Evolutionary conservation across 2,329 filamentous ascomycete species (phyloP).

Genomic region (Diaporthe capsici): DNA sequence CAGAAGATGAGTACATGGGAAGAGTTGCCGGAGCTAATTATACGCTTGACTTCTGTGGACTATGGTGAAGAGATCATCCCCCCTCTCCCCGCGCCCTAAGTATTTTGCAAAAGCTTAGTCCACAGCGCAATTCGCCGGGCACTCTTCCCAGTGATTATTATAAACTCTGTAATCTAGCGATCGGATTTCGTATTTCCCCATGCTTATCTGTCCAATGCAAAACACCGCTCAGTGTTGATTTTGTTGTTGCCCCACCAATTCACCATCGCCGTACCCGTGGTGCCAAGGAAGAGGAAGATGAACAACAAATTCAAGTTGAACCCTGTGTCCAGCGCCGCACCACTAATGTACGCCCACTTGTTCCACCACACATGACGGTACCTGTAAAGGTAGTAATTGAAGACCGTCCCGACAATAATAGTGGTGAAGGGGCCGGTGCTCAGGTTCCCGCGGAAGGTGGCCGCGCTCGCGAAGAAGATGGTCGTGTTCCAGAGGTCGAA

Average conservation of each 20-base stretch:
- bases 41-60: background rate
- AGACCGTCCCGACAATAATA: constrained; percentile 42
- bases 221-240: constrained; percentile 42
- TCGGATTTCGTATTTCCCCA: too few relatives aligned
- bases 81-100: background rate
- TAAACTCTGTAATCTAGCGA: background rate
- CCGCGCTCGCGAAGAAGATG: constrained; percentile 44
- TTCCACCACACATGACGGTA: constrained; percentile 43
- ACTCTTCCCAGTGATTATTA: background rate
- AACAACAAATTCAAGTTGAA: constrained; percentile 44
- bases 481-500: constrained; percentile 46
- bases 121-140: background rate
- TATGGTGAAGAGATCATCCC: background rate
- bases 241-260: constrained; percentile 45
- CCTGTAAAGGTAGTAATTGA: constrained; percentile 43
- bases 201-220: constrained; percentile 31
- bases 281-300: constrained; percentile 43
- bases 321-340: constrained; percentile 44
- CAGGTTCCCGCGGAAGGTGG: constrained; percentile 42
- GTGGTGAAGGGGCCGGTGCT: constrained; percentile 43
- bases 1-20: background rate
- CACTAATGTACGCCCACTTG: constrained; percentile 43
- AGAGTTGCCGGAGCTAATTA: background rate
- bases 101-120: background rate
- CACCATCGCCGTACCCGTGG: constrained; percentile 42